Evolutionary conservation across 2,329 filamentous ascomycete species (phyloP).

Genomic region (Aspergillus pseudoviridinutans): DNA sequence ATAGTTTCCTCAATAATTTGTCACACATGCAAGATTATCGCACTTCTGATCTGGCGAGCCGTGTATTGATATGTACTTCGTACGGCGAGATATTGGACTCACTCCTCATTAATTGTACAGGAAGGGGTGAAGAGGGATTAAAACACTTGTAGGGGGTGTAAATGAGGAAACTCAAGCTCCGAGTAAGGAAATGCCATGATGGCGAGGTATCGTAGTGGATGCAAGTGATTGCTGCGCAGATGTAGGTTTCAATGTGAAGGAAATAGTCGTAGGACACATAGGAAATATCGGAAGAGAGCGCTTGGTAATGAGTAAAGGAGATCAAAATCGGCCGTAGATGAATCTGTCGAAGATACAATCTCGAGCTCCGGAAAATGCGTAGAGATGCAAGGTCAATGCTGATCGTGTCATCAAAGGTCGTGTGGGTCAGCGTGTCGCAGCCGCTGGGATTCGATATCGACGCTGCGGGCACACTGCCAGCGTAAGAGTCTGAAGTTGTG

Average conservation of each 20-base stretch:
- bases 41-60: constrained; percentile 12
- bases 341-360: not conserved
- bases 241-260: constrained; percentile 13
- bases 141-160: not conserved
- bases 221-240: constrained; percentile 6
- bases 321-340: constrained; percentile 1
- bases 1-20: constrained; percentile 9
- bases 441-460: not conserved
- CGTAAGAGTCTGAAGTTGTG: not conserved
- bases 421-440: not conserved
- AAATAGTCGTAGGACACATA: constrained; percentile 17
- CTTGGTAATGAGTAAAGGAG: constrained; percentile 9
- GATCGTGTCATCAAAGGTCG: not conserved
- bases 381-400: not conserved
- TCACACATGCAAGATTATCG: constrained; percentile 14
- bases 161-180: constrained; percentile 6
- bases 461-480: constrained; percentile 7
- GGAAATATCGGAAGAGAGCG: constrained; percentile 15
- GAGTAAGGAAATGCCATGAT: constrained; percentile 24
- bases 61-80: constrained; percentile 25
- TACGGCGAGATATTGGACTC: constrained; percentile 19
- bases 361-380: not conserved
- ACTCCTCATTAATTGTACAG: constrained; percentile 26
- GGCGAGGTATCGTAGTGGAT: constrained; percentile 17
- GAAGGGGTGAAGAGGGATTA: constrained; percentile 21